Percentiles rank a stretch among this genome's conserved stretches.
These are phyloP conservation scores for Syzygium grande DNA, from an alignment of 345 rosid genomes.

Conservation along the genomic window DNA sequence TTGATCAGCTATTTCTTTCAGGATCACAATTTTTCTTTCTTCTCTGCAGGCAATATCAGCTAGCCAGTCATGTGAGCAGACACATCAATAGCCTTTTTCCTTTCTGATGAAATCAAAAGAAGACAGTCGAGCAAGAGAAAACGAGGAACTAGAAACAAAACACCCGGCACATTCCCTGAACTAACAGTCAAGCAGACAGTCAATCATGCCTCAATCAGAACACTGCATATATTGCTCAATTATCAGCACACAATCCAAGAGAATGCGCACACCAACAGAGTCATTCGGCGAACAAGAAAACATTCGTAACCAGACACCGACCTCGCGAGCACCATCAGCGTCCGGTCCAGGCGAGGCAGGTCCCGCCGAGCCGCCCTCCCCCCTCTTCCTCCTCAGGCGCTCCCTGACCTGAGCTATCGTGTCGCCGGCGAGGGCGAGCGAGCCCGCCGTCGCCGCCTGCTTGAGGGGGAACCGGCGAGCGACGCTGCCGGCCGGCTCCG, in stretches of 20 bases:
- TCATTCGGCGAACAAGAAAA: neutral
- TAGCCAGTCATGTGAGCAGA: neutral
- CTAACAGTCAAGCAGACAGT: neutral
- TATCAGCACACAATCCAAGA: accelerated
- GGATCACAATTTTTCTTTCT: neutral
- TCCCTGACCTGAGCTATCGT: conserved; percentile 59
- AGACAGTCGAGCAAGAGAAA: neutral
- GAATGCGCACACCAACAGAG: neutral
- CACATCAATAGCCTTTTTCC: neutral
- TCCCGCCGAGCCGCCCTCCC: conserved; percentile 2
- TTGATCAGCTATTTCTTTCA: neutral
- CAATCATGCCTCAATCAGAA: neutral
- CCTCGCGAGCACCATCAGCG: neutral
- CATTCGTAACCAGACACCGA: neutral
- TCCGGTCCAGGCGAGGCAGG: conserved; percentile 14
- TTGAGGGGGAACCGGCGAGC: conserved; percentile 66
- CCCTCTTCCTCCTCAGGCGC: conserved; percentile 30
- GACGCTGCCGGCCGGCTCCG: conserved; percentile 17
- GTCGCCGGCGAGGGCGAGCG: conserved; percentile 76
- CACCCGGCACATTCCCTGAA: neutral
- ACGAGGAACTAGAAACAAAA: neutral
- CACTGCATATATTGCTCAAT: neutral
- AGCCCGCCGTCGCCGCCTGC: conserved; percentile 75
- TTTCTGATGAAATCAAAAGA: neutral
- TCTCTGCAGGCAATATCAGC: neutral